A percentile compares a stretch with the other conserved stretches of the same genome.
Conservation (phyloP, 1,284 basidiomycete genomes). For the Tranzscheliella williamsii region DNA sequence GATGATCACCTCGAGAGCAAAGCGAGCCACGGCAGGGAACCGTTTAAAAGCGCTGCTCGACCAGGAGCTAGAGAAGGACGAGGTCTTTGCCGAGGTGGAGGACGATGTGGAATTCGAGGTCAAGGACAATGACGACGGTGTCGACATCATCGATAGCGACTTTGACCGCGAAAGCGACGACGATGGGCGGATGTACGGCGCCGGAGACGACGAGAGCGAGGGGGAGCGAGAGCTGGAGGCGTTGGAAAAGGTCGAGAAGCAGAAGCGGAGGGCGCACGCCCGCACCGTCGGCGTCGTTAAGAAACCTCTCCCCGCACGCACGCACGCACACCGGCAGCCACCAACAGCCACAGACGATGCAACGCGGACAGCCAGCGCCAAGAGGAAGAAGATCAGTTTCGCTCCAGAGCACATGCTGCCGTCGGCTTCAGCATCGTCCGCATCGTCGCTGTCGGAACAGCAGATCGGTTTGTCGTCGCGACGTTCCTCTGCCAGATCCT, state of each 20-base stretch:
- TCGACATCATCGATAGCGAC: conserved; percentile 58
- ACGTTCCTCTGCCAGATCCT: conserved; percentile 20
- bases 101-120: conserved; percentile 53
- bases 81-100: conserved; percentile 54
- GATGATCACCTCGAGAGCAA: conserved; percentile 35
- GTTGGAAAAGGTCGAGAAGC: conserved; percentile 34
- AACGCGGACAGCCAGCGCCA: neutral
- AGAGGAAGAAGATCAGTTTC: conserved; percentile 26
- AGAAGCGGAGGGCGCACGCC: conserved; percentile 15
- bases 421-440: too few species aligned
- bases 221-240: conserved; percentile 38
- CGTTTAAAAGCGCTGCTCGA: conserved; percentile 54
- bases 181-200: conserved; percentile 18
- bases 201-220: conserved; percentile 17
- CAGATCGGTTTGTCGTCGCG: neutral
- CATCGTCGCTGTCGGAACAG: too few species aligned
- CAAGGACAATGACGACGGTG: conserved; percentile 44
- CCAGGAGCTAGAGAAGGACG: conserved; percentile 52
- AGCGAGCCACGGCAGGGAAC: conserved; percentile 42
- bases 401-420: conserved; percentile 7
- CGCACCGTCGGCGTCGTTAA: conserved; percentile 9
- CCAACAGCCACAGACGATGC: neutral
- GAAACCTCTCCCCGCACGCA: conserved; percentile 1
- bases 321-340: too few species aligned
- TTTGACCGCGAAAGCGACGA: conserved; percentile 51